These are phyloP conservation scores for Paspalum notatum DNA, from an alignment of 176 grass and related monocot species.

Conservation along the genomic window DNA sequence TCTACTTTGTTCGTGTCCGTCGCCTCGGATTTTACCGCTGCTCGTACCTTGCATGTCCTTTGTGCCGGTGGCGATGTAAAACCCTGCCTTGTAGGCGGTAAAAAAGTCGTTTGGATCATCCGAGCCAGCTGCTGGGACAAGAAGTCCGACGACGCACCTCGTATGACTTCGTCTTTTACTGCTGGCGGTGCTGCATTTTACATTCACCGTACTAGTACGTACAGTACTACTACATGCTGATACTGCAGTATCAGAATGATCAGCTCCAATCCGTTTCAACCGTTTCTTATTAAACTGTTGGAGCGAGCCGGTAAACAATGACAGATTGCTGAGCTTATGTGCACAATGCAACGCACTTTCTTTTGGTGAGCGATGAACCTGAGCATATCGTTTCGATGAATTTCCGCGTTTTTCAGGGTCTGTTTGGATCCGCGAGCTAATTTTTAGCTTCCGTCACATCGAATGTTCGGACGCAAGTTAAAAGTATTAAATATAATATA, in stretches of 20 bases:
- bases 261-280: no score
- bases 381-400: no score
- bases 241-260: no score
- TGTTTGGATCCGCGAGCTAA: no score
- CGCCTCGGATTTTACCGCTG: neutral
- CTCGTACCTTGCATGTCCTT: conserved; percentile 22
- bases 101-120: conserved; percentile 14
- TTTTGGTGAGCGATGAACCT: no score
- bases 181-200: neutral
- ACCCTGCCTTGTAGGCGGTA: neutral
- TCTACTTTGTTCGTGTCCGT: neutral
- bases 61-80: conserved; percentile 20
- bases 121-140: neutral
- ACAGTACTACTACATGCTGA: no score
- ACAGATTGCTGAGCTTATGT: neutral
- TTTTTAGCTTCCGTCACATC: no score
- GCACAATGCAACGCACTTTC: neutral
- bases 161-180: neutral
- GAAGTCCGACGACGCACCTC: neutral
- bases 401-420: no score
- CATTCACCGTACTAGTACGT: neutral
- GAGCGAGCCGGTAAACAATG: neutral
- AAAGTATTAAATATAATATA: no score
- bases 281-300: no score
- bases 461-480: no score